phyloP scores from a whole-genome alignment of 2,329 filamentous ascomycete genomes.

The Dryadomyces quercivorus region DNA sequence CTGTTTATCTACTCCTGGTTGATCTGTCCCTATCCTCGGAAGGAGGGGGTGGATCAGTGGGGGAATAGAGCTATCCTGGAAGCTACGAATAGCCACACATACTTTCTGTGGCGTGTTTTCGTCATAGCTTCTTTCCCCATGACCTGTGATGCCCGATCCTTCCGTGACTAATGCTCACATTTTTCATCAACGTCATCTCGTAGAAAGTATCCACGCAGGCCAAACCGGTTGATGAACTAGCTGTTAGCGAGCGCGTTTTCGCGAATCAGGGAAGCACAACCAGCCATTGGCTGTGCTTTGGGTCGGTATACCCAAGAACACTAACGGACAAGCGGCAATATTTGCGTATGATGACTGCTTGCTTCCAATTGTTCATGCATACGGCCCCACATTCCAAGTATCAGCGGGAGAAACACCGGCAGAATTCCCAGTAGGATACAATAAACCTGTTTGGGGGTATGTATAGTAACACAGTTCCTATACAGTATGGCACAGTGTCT shows the following conservation, averaged over 20 bases:
- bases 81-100: too few relatives aligned
- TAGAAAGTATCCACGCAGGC: too few relatives aligned
- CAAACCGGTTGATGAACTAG: too few relatives aligned
- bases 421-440: neutral
- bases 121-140: neutral
- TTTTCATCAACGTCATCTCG: neutral
- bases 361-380: neutral
- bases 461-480: neutral
- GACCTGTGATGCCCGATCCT: too few relatives aligned
- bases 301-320: too few relatives aligned
- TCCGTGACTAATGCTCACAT: neutral
- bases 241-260: too few relatives aligned
- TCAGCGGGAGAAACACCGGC: neutral
- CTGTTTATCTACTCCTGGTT: neutral
- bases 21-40: neutral
- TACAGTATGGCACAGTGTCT: neutral
- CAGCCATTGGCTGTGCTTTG: too few relatives aligned
- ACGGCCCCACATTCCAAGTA: neutral
- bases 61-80: neutral
- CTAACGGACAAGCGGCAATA: too few relatives aligned
- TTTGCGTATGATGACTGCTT: too few relatives aligned
- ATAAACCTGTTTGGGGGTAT: neutral
- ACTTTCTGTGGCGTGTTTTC: neutral
- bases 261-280: too few relatives aligned
- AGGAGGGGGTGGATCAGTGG: neutral